Base-by-base conservation (phyloP, 768 basidiomycete genomes). In the Pleurotus pulmonarius region DNA sequence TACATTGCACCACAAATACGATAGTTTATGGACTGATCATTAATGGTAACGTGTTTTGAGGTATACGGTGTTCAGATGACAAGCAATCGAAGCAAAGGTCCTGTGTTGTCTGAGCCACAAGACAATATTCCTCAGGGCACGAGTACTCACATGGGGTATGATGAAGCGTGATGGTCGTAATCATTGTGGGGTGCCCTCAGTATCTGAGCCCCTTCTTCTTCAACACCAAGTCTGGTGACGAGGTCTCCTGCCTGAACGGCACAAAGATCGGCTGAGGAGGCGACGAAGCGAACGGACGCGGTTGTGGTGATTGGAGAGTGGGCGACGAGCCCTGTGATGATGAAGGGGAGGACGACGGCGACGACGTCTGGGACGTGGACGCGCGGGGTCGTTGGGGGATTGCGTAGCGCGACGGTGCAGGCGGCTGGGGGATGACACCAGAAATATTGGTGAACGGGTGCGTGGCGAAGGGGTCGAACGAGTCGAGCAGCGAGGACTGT, bases 391-490 rank as follows among this genome's bases (percentile, higher is more conserved):
- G 46, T 59, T 57, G 47, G 67, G 66, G n/a, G 72, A 48, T 4
- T 13, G 80, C 73, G 66, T 82, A 82, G 51, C 71, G 67, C 1
- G 82, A 81, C 18, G 81, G 81, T 25, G 65, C 64, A 8, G 79
- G 75, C 51, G 81, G 75, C 54, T 67, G 68, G 15, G 75, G 75
- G 7, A 65, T 52, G 46, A 77, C 58, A 25, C 75, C 76, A 44
- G 70, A 75, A 57, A 63, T 69, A 55, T 77, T 77, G 37, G 81
- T 84, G 74, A 85, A 86, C 8, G 83, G 81, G 65, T 86, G 82
- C 16, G 73, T 75, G 18, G 78, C 80, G 63, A 80, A 79, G 40
- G 83, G 83, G 71, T 86, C 73, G 63, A 86, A 85, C 20, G 80
- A 78, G 18, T 71, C 68, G 61, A 74, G 71, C 8, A 71, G 58